Base-by-base conservation (phyloP, 352 stramenopile genomes). In the Phytophthora cactorum region DNA sequence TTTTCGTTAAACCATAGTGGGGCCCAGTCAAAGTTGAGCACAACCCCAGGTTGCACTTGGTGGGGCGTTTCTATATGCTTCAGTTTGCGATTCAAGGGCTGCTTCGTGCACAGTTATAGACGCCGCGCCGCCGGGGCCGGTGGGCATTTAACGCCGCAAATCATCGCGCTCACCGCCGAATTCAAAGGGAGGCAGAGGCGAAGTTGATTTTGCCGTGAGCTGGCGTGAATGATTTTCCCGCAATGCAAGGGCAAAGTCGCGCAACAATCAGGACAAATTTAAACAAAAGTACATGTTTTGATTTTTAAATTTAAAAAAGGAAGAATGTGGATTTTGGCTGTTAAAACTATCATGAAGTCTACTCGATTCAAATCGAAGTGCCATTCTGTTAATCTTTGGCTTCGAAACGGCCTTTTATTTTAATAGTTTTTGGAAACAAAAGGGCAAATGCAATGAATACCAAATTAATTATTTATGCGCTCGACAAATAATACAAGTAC, bases 21-120 rank as follows among this genome's bases (percentile, higher is more conserved):
- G 31, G 49, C 5, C 54, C 10, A 70, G 63, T 70, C 28, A 55
- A 50, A 32, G 38, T 4, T 4, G 39, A 5, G 12, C 52, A 47
- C 65, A 68, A 56, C 65, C 60, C 59, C 59, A 72, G 31, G 22
- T 72, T 68, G 65, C 65, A 68, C 58, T 72, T 67, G 43, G 25
- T 11, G 9, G 11, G 31, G 25, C 58, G 56, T 71, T 50, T 66
- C 56, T 66, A 39, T 71, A 31, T 71, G 63, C 57, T 71, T 71
- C 63, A 71, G 56, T 57, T 63, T 61, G 39, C 44, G 58, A 25
- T 51, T 69, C 53, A 64, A 52, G 29, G 44, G 65, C 65, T 72
- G 65, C 65, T 72, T 72, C 15, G 65, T 14, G 53, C 32, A 31
- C 53, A 62, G 34, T 59, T 43, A 70, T 51, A 70, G 53, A 69